Percentiles rank a stretch among this genome's conserved stretches.
phyloP scores from a whole-genome alignment of 768 basidiomycete genomes.

The Tricholoma sp. region DNA sequence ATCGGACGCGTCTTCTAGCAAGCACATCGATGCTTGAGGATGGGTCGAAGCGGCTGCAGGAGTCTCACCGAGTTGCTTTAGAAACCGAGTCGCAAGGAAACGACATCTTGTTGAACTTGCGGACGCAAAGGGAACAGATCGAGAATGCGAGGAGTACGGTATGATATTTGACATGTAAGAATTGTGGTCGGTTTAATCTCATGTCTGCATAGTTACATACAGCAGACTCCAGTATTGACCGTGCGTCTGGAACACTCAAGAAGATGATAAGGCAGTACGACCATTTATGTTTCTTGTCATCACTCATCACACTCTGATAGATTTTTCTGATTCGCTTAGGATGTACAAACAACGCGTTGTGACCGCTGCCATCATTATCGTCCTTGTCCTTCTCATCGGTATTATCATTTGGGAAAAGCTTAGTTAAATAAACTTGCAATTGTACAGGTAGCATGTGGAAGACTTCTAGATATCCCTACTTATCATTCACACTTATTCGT shows the following conservation, averaged over 20 bases:
- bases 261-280: conserved; percentile 92
- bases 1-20: conserved; percentile 73
- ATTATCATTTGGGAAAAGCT: conserved; percentile 81
- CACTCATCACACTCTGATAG: conserved; percentile 19
- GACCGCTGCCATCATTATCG: conserved; percentile 78
- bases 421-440: conserved; percentile 23
- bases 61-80: conserved; percentile 87
- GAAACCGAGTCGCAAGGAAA: conserved; percentile 97
- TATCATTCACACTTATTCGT: not conserved
- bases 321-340: conserved; percentile 47
- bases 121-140: conserved; percentile 90
- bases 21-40: conserved; percentile 80
- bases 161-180: conserved; percentile 17
- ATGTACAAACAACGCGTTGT: conserved; percentile 96
- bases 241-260: conserved; percentile 87
- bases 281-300: conserved; percentile 8
- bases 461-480: not conserved
- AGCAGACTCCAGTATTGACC: conserved; percentile 86
- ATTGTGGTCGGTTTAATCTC: not conserved
- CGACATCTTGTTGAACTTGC: conserved; percentile 81
- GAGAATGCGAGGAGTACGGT: conserved; percentile 90
- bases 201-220: conserved; percentile 56
- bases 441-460: not conserved
- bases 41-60: conserved; percentile 79
- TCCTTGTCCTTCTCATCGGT: conserved; percentile 79